phyloP scores from a whole-genome alignment of 163 green algal species.

The Chlamydomonas reinhardtii region DNA sequence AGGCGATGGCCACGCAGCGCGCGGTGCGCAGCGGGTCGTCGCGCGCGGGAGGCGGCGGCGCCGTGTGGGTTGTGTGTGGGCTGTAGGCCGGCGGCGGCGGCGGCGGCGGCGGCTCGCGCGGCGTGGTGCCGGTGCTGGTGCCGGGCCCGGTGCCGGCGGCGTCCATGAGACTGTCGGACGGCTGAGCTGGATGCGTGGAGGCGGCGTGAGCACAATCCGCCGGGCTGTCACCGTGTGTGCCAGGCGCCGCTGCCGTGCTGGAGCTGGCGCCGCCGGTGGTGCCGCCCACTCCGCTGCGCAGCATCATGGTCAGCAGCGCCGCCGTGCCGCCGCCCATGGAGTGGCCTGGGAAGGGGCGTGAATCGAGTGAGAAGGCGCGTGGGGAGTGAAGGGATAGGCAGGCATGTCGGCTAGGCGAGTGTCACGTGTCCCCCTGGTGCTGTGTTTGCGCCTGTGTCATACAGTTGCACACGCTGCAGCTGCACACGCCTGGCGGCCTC shows the following conservation, averaged over 20 bases:
- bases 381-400: too few relatives aligned
- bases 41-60: background rate
- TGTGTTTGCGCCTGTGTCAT: too few relatives aligned
- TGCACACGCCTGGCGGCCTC: background rate
- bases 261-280: too few relatives aligned
- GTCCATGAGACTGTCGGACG: background rate
- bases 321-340: constrained; percentile 88
- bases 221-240: background rate
- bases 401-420: too few relatives aligned
- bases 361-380: background rate
- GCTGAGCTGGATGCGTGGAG: background rate
- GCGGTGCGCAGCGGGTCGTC: constrained; percentile 61
- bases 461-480: background rate
- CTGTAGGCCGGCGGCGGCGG: background rate
- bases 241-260: background rate
- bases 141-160: too few relatives aligned
- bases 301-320: constrained; percentile 92
- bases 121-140: too few relatives aligned
- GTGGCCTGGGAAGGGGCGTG: constrained; percentile 71
- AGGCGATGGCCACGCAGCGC: constrained; percentile 86
- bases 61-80: background rate
- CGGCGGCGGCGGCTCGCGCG: too few relatives aligned
- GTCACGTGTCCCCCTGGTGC: too few relatives aligned
- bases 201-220: constrained; percentile 4
- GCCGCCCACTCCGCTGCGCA: constrained; percentile 44